phyloP scores from a whole-genome alignment of 202 grass and related monocot species.

The Schoenoplectus triqueter region DNA sequence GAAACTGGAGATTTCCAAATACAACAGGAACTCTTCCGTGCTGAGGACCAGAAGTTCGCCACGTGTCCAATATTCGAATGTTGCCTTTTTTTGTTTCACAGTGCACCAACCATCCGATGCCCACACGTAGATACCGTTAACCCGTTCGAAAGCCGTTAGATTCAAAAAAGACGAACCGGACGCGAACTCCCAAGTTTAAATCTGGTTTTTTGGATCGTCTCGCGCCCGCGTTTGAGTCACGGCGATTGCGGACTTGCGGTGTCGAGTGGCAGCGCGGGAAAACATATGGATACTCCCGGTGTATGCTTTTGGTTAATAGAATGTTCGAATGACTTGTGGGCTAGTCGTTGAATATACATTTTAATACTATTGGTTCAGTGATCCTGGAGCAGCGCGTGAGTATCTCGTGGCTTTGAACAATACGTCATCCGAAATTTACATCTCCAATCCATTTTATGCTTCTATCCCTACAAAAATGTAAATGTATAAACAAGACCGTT shows the following conservation, averaged over 20 bases:
- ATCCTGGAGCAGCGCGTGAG: conserved; percentile 30
- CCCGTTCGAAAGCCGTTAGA: conserved; percentile 19
- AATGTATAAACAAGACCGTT: background rate
- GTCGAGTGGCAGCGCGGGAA: conserved; percentile 37
- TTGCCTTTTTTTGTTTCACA: background rate
- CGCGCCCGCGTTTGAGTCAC: conserved; percentile 40
- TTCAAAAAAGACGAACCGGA: conserved; percentile 32
- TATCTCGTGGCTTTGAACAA: conserved; percentile 27
- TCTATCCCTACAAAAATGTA: background rate
- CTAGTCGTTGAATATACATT: background rate
- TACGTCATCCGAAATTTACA: conserved; percentile 14
- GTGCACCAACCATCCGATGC: conserved; percentile 8
- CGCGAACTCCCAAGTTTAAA: conserved; percentile 36
- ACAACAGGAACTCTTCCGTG: conserved; percentile 13
- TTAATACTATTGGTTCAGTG: conserved; percentile 12
- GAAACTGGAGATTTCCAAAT: background rate
- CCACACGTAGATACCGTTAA: background rate
- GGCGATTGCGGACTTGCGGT: conserved; percentile 19
- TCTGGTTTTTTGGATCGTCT: conserved; percentile 27
- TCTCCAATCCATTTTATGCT: background rate
- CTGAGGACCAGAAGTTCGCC: background rate
- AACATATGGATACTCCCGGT: background rate
- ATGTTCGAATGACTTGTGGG: background rate
- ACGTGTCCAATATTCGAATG: background rate
- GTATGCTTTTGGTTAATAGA: background rate